Evolutionary conservation across 2,329 filamentous ascomycete genomes (phyloP).

Genomic region (Nigrograna mackinnonii): DNA sequence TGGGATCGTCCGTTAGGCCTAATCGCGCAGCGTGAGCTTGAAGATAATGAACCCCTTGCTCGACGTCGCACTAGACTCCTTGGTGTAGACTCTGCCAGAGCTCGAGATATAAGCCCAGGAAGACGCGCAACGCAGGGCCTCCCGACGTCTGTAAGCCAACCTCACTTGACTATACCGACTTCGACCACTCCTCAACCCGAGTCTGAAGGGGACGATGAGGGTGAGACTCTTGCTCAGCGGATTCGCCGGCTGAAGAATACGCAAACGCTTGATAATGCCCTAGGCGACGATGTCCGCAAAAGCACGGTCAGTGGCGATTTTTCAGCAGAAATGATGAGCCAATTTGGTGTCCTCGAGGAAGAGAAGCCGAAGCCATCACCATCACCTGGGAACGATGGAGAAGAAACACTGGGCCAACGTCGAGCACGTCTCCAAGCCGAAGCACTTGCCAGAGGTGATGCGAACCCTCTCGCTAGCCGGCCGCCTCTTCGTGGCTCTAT

Average conservation of each 20-base stretch:
- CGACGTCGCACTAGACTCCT: slow-evolving; percentile 74
- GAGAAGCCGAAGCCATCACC: slow-evolving; percentile 29
- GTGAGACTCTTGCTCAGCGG: slow-evolving; percentile 69
- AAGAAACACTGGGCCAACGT: slow-evolving; percentile 80
- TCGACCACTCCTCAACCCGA: slow-evolving; percentile 30
- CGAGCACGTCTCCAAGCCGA: slow-evolving; percentile 74
- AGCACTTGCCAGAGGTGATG: slow-evolving; percentile 56
- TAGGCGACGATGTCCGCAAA: slow-evolving; percentile 43
- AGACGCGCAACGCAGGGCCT: slow-evolving; percentile 21
- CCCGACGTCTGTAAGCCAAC: slow-evolving; percentile 23
- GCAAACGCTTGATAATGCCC: slow-evolving; percentile 51
- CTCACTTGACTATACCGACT: slow-evolving; percentile 28
- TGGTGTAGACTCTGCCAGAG: slow-evolving; percentile 56
- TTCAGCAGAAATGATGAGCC: slow-evolving; percentile 67
- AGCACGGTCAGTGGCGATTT: slow-evolving; percentile 67
- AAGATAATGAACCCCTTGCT: slow-evolving; percentile 90
- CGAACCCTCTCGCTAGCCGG: slow-evolving; percentile 23
- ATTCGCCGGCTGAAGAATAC: slow-evolving; percentile 66
- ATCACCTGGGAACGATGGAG: slow-evolving; percentile 53
- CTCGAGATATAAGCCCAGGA: slow-evolving; percentile 23
- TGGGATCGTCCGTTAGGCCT: slow-evolving; percentile 71
- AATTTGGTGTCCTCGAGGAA: slow-evolving; percentile 32
- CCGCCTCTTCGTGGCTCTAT: slow-evolving; percentile 47
- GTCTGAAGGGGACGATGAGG: slow-evolving; percentile 47
- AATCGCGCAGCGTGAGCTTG: slow-evolving; percentile 79